Evolutionary conservation across 768 basidiomycete genomes (phyloP).

Genomic region (Rhizopogon vinicolor): DNA sequence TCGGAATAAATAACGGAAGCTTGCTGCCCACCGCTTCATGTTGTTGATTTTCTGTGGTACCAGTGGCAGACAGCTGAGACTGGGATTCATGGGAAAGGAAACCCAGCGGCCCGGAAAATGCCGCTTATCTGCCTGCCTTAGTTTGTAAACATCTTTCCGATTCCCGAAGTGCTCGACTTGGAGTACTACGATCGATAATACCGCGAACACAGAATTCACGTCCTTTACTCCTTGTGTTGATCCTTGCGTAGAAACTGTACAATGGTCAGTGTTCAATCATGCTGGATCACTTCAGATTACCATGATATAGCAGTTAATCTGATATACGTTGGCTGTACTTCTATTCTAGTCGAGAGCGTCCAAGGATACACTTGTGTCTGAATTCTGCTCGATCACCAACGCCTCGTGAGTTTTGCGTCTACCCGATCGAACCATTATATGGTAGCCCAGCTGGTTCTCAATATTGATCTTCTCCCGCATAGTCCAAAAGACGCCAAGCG

Average conservation of each 20-base stretch:
- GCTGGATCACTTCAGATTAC: neutral
- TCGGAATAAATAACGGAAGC: neutral
- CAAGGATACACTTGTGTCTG: constrained; percentile 44
- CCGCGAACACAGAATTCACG: neutral
- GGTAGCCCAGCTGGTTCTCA: neutral
- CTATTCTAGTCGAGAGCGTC: constrained; percentile 21
- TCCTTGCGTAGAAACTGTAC: neutral
- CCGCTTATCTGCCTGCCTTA: constrained; percentile 11
- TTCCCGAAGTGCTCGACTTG: neutral
- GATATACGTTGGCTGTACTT: neutral
- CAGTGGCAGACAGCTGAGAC: too few species aligned
- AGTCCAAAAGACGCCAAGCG: constrained; percentile 55
- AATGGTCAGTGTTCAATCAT: constrained; percentile 19
- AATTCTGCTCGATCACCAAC: constrained; percentile 67
- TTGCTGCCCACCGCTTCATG: neutral
- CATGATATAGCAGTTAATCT: neutral
- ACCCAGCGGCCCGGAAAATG: constrained; percentile 15
- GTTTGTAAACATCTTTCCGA: neutral
- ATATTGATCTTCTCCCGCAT: constrained; percentile 1
- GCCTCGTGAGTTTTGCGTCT: constrained; percentile 49
- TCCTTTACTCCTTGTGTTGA: neutral
- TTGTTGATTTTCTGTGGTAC: neutral
- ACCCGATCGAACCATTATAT: neutral
- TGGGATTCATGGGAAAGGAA: neutral
- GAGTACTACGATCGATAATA: neutral